Evolutionary conservation across 1,284 basidiomycete species (phyloP).

Genomic region (Irpex rosettiformis): DNA sequence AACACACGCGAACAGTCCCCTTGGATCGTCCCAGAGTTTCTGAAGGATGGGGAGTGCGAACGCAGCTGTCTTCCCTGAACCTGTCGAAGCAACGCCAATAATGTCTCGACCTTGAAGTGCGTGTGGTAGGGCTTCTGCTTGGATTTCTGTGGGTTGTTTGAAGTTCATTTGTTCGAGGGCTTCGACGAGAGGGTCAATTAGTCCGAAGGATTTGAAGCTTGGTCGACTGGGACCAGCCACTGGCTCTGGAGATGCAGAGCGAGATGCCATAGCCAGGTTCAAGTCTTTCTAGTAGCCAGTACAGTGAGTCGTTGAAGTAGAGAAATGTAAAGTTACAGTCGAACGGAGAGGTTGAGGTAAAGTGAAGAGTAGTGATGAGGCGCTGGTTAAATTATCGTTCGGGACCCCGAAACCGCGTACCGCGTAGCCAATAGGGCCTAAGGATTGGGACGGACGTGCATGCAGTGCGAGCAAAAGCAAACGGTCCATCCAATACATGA

Average conservation of each 20-base stretch:
- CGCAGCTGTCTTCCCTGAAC: constrained; percentile 97
- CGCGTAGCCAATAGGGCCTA: background rate
- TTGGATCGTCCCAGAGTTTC: constrained; percentile 95
- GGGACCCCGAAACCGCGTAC: background rate
- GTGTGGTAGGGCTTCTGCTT: constrained; percentile 85
- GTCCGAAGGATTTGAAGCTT: constrained; percentile 74
- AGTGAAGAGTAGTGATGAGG: background rate
- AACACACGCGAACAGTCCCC: constrained; percentile 91
- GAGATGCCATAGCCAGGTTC: constrained; percentile 34
- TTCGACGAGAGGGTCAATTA: constrained; percentile 88
- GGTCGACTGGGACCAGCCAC: constrained; percentile 18
- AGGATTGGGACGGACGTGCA: too few species aligned
- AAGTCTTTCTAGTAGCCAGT: background rate
- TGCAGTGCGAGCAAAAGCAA: too few species aligned
- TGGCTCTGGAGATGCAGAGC: constrained; percentile 34
- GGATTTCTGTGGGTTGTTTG: constrained; percentile 91
- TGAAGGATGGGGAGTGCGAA: constrained; percentile 97
- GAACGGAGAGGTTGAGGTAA: background rate
- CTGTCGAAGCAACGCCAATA: constrained; percentile 96
- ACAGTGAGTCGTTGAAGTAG: background rate
- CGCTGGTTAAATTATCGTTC: background rate
- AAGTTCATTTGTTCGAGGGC: constrained; percentile 83
- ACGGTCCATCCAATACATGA: too few species aligned
- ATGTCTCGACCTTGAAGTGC: constrained; percentile 92
- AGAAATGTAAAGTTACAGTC: background rate